A percentile compares a stretch with the other conserved stretches of the same genome.
phyloP scores from a whole-genome alignment of 371 early-diverging fungal genomes.

The Mortierella sp. region DNA sequence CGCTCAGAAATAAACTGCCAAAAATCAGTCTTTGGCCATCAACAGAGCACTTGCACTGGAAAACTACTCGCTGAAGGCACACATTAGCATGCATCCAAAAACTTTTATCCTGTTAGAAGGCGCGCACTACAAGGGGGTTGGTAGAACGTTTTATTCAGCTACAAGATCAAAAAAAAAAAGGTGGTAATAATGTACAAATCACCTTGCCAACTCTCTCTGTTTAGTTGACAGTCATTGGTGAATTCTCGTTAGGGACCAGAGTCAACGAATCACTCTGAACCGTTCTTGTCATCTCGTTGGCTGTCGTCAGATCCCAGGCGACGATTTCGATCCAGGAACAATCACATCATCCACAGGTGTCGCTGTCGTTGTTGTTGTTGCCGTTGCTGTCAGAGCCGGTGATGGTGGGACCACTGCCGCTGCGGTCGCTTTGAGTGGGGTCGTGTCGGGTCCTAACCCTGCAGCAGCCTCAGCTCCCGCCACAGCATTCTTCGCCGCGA shows the following conservation, averaged over 20 bases:
- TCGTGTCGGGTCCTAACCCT: neutral
- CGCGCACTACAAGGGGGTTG: no score
- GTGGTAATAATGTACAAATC: slow-evolving; percentile 8
- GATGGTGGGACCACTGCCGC: neutral
- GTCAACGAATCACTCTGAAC: neutral
- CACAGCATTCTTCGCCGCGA: slow-evolving; percentile 26
- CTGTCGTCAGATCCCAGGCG: neutral
- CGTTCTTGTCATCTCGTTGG: neutral
- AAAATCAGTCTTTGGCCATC: no score
- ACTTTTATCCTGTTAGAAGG: neutral
- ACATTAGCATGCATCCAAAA: no score
- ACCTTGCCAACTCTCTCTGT: neutral
- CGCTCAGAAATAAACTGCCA: neutral
- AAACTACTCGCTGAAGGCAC: neutral
- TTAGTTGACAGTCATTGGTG: neutral
- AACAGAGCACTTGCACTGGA: no score
- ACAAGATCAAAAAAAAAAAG: neutral
- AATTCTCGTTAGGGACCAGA: neutral
- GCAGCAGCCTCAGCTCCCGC: slow-evolving; percentile 12
- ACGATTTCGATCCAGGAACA: neutral
- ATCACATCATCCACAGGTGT: neutral
- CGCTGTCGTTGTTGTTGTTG: neutral
- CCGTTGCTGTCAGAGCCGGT: neutral
- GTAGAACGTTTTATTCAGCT: neutral
- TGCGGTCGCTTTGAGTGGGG: neutral